Conservation (phyloP, 345 rosid genomes). For the Excoecaria cochinchinensis region DNA sequence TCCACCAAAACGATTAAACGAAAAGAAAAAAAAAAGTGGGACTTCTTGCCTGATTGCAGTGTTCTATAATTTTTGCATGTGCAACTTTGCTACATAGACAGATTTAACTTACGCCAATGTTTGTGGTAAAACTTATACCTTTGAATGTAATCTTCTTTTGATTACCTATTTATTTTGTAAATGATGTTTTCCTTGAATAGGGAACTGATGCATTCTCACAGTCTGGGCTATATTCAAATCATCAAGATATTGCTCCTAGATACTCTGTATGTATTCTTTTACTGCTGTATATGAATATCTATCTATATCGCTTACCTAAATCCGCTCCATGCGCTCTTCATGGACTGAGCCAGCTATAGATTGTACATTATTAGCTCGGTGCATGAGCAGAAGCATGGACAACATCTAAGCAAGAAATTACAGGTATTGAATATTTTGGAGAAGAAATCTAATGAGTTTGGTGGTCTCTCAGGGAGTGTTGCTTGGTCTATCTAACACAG, state of each 20-base stretch:
- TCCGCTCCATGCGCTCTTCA: too few species aligned
- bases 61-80: not conserved
- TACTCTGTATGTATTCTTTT: slow-evolving; percentile 66
- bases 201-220: slow-evolving; percentile 97
- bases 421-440: not conserved
- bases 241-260: slow-evolving; percentile 95
- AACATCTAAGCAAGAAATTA: too few species aligned
- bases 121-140: not conserved
- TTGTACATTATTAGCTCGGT: too few species aligned
- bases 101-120: not conserved
- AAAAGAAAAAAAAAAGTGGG: not conserved
- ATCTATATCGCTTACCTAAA: too few species aligned
- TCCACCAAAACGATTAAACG: not conserved
- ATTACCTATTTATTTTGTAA: too few species aligned
- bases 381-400: too few species aligned
- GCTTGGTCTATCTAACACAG: slow-evolving; percentile 90
- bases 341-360: too few species aligned
- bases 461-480: slow-evolving; percentile 63
- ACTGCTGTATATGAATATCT: not conserved
- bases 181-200: slow-evolving; percentile 21
- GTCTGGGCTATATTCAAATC: slow-evolving; percentile 90
- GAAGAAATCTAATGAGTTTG: not conserved
- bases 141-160: too few species aligned
- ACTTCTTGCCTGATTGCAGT: not conserved
- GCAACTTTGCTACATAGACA: not conserved